Evolutionary conservation across 1,284 basidiomycete species (phyloP).

Genomic region (Caloboletus inedulis): DNA sequence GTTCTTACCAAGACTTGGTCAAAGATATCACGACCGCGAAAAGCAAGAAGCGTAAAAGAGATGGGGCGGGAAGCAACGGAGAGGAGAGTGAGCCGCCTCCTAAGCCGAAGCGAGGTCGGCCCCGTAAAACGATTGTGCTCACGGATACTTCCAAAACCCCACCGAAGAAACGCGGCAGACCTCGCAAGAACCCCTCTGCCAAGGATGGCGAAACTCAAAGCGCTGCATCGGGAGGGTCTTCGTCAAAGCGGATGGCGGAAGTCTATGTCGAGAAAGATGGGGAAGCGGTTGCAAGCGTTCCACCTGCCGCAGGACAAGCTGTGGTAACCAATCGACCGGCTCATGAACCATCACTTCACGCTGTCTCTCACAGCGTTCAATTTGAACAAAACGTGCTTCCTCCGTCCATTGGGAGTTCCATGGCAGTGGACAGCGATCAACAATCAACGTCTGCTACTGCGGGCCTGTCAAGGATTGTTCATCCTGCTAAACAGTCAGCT

Average conservation of each 20-base stretch:
- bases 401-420: neutral
- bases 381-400: neutral
- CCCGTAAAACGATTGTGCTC: slow-evolving; percentile 29
- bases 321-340: neutral
- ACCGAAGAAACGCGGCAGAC: slow-evolving; percentile 35
- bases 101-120: slow-evolving; percentile 39
- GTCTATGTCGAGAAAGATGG: neutral
- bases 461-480: neutral
- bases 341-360: neutral
- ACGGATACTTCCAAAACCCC: slow-evolving; percentile 7
- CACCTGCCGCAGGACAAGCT: neutral
- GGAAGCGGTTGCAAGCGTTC: neutral
- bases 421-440: neutral
- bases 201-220: slow-evolving; percentile 5
- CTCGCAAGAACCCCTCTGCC: slow-evolving; percentile 27
- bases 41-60: slow-evolving; percentile 31
- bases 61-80: slow-evolving; percentile 20
- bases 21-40: slow-evolving; percentile 30
- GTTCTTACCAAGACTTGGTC: slow-evolving; percentile 48
- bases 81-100: slow-evolving; percentile 29
- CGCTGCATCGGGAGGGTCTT: neutral
- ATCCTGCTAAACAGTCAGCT: neutral
- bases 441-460: neutral
- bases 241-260: slow-evolving; percentile 1
- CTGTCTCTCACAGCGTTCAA: neutral